Evolutionary conservation across 306 rosid species (phyloP).

Genomic region (Rubus idaeus): DNA sequence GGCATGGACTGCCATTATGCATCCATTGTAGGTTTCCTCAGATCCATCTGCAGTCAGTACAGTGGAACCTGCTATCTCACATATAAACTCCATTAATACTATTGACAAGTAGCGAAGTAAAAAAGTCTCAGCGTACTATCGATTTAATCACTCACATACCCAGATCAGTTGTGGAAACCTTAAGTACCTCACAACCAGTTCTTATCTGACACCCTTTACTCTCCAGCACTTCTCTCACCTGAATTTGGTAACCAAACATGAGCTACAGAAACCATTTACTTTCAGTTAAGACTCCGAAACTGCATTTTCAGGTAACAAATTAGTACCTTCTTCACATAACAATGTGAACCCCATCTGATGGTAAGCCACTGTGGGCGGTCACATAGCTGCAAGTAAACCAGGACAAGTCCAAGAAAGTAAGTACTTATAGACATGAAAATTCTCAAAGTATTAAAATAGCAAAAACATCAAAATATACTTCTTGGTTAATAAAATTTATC

Average conservation of each 20-base stretch:
- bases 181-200: constrained; percentile 46
- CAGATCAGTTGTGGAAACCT: constrained; percentile 50
- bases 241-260: constrained; percentile 13
- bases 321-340: constrained; percentile 61
- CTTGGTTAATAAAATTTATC: not conserved
- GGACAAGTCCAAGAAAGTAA: not conserved
- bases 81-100: constrained; percentile 1
- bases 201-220: constrained; percentile 57
- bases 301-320: not conserved
- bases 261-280: not conserved
- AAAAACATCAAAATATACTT: not conserved
- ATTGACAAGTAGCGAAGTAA: not conserved
- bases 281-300: not conserved
- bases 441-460: not conserved
- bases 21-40: too few relatives aligned
- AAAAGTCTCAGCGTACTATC: not conserved
- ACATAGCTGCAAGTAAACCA: constrained; percentile 50
- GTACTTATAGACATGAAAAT: not conserved
- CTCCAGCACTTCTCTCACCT: constrained; percentile 70
- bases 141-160: constrained; percentile 32
- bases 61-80: too few relatives aligned
- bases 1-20: too few relatives aligned
- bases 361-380: constrained; percentile 94
- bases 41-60: too few relatives aligned
- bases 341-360: constrained; percentile 61